phyloP scores from a whole-genome alignment of 1,284 basidiomycete species.

The Ustilago xerochloae region DNA sequence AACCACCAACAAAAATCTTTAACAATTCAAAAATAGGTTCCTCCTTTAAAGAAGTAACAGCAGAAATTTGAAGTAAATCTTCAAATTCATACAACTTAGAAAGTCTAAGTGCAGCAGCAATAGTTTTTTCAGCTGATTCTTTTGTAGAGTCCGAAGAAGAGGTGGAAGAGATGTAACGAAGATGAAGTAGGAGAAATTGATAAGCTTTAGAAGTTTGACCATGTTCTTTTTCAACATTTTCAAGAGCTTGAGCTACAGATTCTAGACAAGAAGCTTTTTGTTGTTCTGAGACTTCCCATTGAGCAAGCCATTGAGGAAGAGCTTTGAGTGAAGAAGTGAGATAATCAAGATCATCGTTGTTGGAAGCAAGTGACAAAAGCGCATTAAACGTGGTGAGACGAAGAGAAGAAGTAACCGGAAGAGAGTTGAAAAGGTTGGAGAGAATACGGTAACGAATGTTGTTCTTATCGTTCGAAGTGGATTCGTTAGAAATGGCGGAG shows the following conservation, averaged over 20 bases:
- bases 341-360: constrained; percentile 65
- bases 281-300: constrained; percentile 55
- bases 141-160: constrained; percentile 12
- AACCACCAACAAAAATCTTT: constrained; percentile 61
- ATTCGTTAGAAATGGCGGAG: constrained; percentile 27
- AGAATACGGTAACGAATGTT: constrained; percentile 57
- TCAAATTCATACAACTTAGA: constrained; percentile 66
- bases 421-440: constrained; percentile 65
- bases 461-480: constrained; percentile 42
- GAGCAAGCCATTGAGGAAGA: constrained; percentile 62
- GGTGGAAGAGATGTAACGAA: constrained; percentile 58
- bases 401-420: constrained; percentile 50
- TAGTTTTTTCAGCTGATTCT: constrained; percentile 51
- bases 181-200: constrained; percentile 59
- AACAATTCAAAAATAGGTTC: constrained; percentile 57
- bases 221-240: constrained; percentile 52
- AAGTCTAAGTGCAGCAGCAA: constrained; percentile 60
- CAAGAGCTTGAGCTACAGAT: constrained; percentile 54
- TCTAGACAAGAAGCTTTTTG: constrained; percentile 56
- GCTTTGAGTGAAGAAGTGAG: constrained; percentile 51
- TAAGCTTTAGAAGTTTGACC: constrained; percentile 54
- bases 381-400: constrained; percentile 57
- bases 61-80: constrained; percentile 54
- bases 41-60: constrained; percentile 43
- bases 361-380: constrained; percentile 54